Evolutionary conservation across 2,329 filamentous ascomycete species (phyloP), one percentile per base, ranked within the genome.

Genomic region (Zymoseptoria tritici): DNA sequence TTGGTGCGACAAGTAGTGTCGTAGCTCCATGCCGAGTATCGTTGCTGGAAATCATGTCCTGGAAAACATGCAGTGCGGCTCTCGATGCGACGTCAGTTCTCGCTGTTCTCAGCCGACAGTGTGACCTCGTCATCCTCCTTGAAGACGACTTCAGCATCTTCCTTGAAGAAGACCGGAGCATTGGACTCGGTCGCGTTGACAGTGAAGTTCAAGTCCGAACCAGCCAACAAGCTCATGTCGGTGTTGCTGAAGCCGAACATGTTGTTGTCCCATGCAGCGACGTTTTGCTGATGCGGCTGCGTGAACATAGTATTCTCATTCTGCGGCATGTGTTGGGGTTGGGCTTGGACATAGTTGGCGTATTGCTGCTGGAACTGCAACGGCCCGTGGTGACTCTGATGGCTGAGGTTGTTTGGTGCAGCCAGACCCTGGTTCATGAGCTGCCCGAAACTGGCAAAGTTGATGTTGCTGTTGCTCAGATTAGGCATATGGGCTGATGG

Each of bases 81-180:
- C 20, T 24, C 24, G 22, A 31, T 36, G 20, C 20, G 16, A 52
- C 22, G 13, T 46, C 9, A 36, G 31, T 63, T 57, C 64, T 65
- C 66, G 60, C 68, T 70, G 52, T 54, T 56, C 19, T 67, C 60
- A 20, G 68, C 66, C 9, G 71, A 73, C 55, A 73, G 65, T 21
- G 71, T 73, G 13, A 62, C 70, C 57, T 72, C 70, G 13, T 70
- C 67, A 50, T 70, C 70, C 9, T 65, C 66, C 60, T 64, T 57
- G 52, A 59, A n/a, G 55, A 63, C 66, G 13, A 46, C 36, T 46
- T 46, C 36, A 46, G 13, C 36, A 46, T 46, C 36, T 46, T 46
- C 36, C 13, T 46, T 46, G 22, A 71, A 56, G 62, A 73, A 72
- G 21, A 71, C 61, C 13, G 70, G 68, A 36, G 13, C 36, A 46